Evolutionary conservation across 306 rosid genomes (phyloP).

Genomic region (Quercus gilva): DNA sequence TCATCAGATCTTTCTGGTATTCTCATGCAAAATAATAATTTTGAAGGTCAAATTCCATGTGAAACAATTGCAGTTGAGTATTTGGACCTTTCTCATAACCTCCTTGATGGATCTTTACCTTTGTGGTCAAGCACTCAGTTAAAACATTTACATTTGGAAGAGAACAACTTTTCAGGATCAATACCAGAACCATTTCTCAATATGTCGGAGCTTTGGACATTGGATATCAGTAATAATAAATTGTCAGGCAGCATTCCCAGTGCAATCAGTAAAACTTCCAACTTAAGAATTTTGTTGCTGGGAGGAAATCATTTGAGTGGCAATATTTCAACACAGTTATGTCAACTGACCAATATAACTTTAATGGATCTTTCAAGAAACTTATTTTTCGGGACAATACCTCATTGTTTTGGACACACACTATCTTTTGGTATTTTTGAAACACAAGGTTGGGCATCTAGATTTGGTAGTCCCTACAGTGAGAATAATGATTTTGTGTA

Average conservation of each 20-base stretch:
- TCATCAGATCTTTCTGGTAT: accelerated
- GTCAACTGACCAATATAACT: too few relatives aligned
- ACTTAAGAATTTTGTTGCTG: too few relatives aligned
- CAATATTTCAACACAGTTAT: too few relatives aligned
- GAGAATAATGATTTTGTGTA: accelerated
- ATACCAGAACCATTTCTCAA: neutral
- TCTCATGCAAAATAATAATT: neutral
- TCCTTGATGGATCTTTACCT: neutral
- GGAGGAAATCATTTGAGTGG: too few relatives aligned
- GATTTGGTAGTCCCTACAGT: accelerated
- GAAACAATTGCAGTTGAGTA: neutral
- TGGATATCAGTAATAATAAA: neutral
- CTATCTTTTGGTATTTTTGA: neutral
- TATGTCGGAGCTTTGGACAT: neutral
- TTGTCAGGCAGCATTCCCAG: too few relatives aligned
- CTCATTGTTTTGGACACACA: neutral
- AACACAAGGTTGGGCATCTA: accelerated
- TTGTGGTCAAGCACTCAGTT: neutral
- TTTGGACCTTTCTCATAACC: neutral
- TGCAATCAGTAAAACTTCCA: too few relatives aligned
- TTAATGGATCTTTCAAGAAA: too few relatives aligned
- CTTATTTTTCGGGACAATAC: neutral
- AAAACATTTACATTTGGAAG: too few relatives aligned
- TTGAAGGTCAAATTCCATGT: neutral
- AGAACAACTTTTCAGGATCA: too few relatives aligned